A percentile compares a stretch with the other conserved stretches of the same genome.
phyloP scores from a whole-genome alignment of 768 basidiomycete genomes.

The Clitopilus passeckerianus region DNA sequence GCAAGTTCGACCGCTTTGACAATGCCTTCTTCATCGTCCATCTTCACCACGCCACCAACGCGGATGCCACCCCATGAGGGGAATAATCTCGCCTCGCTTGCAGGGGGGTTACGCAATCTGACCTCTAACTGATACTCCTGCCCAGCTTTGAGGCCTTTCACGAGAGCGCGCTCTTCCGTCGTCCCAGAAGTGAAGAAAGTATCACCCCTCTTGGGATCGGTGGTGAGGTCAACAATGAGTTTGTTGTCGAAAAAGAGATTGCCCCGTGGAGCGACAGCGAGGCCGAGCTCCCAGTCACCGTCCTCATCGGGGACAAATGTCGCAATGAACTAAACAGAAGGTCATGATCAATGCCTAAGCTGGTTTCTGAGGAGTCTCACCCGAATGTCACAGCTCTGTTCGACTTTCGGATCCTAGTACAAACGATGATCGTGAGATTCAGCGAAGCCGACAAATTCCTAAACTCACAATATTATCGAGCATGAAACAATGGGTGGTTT shows the following conservation, averaged over 20 bases:
- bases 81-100: conserved; percentile 25
- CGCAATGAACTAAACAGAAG: conserved; percentile 27
- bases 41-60: conserved; percentile 25
- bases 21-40: conserved; percentile 35
- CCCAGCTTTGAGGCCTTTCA: conserved; percentile 35
- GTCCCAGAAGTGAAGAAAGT: conserved; percentile 42
- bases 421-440: no score
- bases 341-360: neutral
- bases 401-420: conserved; percentile 18
- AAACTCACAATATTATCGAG: neutral
- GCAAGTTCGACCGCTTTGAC: conserved; percentile 33
- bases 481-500: neutral
- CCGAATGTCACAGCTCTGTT: conserved; percentile 33
- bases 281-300: conserved; percentile 46
- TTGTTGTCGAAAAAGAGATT: conserved; percentile 49
- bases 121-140: conserved; percentile 35
- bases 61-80: conserved; percentile 35
- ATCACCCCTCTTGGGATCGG: conserved; percentile 28
- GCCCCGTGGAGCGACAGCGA: conserved; percentile 37
- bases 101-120: conserved; percentile 29
- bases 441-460: no score
- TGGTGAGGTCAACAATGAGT: conserved; percentile 41
- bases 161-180: conserved; percentile 26
- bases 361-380: conserved; percentile 25
- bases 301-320: conserved; percentile 46